Evolutionary conservation across 2,329 filamentous ascomycete species (phyloP), one percentile per base, ranked within the genome.

Genomic region (Colletotrichum lindemuthianum): DNA sequence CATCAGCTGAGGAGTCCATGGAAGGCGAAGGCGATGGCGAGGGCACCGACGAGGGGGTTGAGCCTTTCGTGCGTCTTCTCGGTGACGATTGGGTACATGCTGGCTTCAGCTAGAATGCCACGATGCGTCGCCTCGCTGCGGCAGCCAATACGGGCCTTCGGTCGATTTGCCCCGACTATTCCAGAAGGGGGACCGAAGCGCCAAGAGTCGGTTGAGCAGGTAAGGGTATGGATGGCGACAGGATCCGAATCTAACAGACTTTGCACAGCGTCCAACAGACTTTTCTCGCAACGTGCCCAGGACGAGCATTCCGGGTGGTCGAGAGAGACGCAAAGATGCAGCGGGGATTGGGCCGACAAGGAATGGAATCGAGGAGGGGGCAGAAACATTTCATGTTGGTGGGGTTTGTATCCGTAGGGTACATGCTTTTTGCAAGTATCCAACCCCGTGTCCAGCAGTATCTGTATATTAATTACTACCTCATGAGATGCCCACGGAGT

Each of bases 251-350:
- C 24, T 24, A 24, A 24, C 24, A 24, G 24, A 24, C 24, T 24
- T 24, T 24, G 24, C 24, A 4, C 24, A 2, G 24, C 24, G 5
- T 24, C 24, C 5, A 24, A 24, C 24, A 56, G 40, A 65, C 45
- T 61, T 55, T 61, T 54, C 33, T 32, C 6, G 9, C 61, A 65
- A 65, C 61, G 61, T 65, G 61, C 58, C 43, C 24, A 15, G 37
- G 47, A 61, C 61, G 32, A 51, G 51, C 61, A 61, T 51, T 61
- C 61, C 61, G 58, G 61, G 34, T 65, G 61, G 61, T 40, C 50
- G 32, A 60, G 13, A 59, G 58, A 48, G 40, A 16, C 47, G 41
- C n/a, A 34, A 24, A 34, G 58, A 52, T 56, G 41, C 43, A 51
- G 58, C 32, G 47, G 50, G 61, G 36, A 32, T 47, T 54, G 44